Evolutionary conservation across 306 rosid species (phyloP), one percentile per base, ranked within the genome.

Genomic region (Morella rubra): DNA sequence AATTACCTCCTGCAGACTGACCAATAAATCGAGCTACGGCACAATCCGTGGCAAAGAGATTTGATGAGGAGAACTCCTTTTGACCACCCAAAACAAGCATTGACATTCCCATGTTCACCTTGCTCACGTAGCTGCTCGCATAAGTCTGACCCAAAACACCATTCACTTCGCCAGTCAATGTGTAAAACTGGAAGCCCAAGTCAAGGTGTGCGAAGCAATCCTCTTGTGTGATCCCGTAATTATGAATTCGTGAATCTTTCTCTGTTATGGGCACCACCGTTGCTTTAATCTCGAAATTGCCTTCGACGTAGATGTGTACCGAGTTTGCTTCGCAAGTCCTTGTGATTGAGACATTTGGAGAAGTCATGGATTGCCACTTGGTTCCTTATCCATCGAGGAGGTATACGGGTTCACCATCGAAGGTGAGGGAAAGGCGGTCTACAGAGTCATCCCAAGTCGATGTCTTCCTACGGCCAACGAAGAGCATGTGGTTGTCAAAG

Each of bases 21-120:
- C 69, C 56, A 4, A 6, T 79, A 58, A 80, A 83, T 47, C 79
- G 76, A 1, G 89, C 41, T 0, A 72, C 83, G 3, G 27, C 22
- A 32, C 83, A 82, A 80, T 86, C 85, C 0, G 81, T 54, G 32
- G 81, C 50, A 62, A 86, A 82, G 44, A 80, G 72, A 18, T 71
- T 54, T 72, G 89, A 82, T 1, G 85, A 73, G 1, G 79, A 46
- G 49, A 82, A 86, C 67, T 82, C 81, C 56, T 56, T 78, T 16
- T 80, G 76, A 2, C 89, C 86, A 19, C 89, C 86, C 69, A 82
- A 54, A 46, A 82, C 81, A 10, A 84, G 86, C 84, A 85, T 85
- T 12, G 71, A 46, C 27, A 74, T 84, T 7, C 89, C 86, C 84
- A 85, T 85, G 76, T 82, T 85, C 8, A 78, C 86, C 51, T 65